Conservation (phyloP, 192 early-diverging fungal genomes). For the Phycomyces nitens region DNA sequence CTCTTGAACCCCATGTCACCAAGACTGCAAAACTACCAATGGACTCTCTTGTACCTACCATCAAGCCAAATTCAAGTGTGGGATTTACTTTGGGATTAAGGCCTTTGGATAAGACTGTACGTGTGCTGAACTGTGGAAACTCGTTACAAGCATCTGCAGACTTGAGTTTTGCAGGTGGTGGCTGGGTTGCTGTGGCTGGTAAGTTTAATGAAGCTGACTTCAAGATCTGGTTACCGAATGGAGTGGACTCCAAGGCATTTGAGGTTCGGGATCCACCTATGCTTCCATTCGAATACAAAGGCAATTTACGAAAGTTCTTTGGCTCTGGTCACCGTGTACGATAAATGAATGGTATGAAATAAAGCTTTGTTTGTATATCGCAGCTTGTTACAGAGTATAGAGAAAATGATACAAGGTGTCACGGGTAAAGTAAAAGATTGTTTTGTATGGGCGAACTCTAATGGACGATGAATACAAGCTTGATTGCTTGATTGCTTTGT, state of each 20-base stretch:
- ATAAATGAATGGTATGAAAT: slow-evolving; percentile 8
- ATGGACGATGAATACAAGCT: too few relatives aligned
- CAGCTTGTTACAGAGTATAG: neutral
- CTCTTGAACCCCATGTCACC: slow-evolving; percentile 56
- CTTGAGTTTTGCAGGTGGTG: slow-evolving; percentile 57
- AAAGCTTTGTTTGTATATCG: neutral
- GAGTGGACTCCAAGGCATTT: slow-evolving; percentile 39
- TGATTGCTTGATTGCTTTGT: too few relatives aligned
- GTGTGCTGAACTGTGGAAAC: slow-evolving; percentile 31
- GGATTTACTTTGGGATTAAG: slow-evolving; percentile 24
- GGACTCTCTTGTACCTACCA: slow-evolving; percentile 25
- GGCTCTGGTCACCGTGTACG: slow-evolving; percentile 27
- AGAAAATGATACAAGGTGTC: too few relatives aligned
- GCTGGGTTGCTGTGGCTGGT: slow-evolving; percentile 61
- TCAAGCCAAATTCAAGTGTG: slow-evolving; percentile 41
- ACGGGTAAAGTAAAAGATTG: too few relatives aligned
- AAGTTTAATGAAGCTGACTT: slow-evolving; percentile 45
- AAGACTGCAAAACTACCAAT: slow-evolving; percentile 38
- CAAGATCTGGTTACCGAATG: slow-evolving; percentile 45
- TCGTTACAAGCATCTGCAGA: slow-evolving; percentile 46
- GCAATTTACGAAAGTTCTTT: slow-evolving; percentile 33
- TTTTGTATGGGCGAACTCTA: too few relatives aligned
- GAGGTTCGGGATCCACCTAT: slow-evolving; percentile 51
- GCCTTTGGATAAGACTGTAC: slow-evolving; percentile 37
- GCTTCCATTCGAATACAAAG: slow-evolving; percentile 61